A percentile compares a stretch with the other conserved stretches of the same genome.
phyloP scores from a whole-genome alignment of 306 rosid genomes.

The Sophora flavescens region DNA sequence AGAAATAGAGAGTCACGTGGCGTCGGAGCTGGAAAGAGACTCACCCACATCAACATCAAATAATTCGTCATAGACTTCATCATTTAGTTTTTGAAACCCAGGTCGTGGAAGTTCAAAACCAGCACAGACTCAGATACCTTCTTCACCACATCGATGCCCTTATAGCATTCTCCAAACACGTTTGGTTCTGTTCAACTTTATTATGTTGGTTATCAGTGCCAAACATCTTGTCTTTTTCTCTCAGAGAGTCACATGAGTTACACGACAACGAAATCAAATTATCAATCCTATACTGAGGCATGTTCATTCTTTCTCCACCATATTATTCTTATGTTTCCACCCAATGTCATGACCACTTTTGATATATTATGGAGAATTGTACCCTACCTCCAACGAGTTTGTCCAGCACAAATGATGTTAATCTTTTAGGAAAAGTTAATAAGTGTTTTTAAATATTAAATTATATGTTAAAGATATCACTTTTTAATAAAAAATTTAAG shows the following conservation, averaged over 20 bases:
- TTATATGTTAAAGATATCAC: too few relatives aligned
- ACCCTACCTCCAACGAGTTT: background rate
- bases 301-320: background rate
- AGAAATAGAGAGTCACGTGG: constrained; percentile 49
- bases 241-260: constrained; percentile 43
- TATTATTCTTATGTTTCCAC: background rate
- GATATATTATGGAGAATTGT: background rate
- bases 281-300: constrained; percentile 10
- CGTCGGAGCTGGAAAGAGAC: constrained; percentile 54
- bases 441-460: too few relatives aligned
- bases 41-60: constrained; percentile 55
- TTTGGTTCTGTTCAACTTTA: background rate
- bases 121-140: background rate
- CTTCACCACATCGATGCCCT: constrained; percentile 18
- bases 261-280: constrained; percentile 32
- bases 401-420: background rate
- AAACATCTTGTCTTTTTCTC: constrained; percentile 35
- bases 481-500: too few relatives aligned
- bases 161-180: constrained; percentile 14
- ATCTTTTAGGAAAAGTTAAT: too few relatives aligned
- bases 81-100: constrained; percentile 61
- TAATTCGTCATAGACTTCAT: constrained; percentile 56
- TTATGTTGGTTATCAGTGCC: constrained; percentile 22
- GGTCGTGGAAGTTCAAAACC: constrained; percentile 2
- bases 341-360: background rate